Evolutionary conservation across 2,329 filamentous ascomycete species (phyloP).

Genomic region (Aspergillus ochraceoroseus): DNA sequence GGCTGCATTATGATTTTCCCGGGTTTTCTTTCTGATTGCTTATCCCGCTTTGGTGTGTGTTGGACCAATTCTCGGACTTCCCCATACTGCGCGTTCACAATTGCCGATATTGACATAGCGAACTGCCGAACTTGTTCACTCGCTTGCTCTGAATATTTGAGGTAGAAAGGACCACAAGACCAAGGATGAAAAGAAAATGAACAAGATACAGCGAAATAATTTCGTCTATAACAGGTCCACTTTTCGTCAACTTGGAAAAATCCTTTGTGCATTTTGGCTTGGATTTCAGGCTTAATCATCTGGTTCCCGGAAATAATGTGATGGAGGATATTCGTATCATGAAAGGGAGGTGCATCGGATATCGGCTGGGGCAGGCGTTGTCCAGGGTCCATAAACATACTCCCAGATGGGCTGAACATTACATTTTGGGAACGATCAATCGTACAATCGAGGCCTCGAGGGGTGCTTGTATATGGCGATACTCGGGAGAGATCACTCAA

Average conservation of each 20-base stretch:
- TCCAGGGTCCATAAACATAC: conserved; percentile 24
- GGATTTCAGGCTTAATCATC: conserved; percentile 65
- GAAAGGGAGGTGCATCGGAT: conserved; percentile 43
- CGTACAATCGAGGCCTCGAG: conserved; percentile 31
- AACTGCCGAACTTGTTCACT: conserved; percentile 64
- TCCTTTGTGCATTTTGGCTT: conserved; percentile 79
- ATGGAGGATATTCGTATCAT: conserved; percentile 37
- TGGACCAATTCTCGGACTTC: conserved; percentile 81
- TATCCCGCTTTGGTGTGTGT: conserved; percentile 87
- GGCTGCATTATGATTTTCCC: conserved; percentile 64
- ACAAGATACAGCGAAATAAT: conserved; percentile 83
- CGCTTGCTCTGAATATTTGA: conserved; percentile 46
- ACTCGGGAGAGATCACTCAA: conserved; percentile 34
- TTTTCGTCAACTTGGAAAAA: conserved; percentile 77
- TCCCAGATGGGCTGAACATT: conserved; percentile 28
- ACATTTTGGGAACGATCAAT: conserved; percentile 30
- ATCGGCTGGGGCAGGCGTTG: conserved; percentile 29
- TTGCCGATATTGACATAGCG: conserved; percentile 77
- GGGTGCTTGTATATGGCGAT: conserved; percentile 33
- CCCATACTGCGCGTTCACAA: conserved; percentile 68
- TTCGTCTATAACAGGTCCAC: conserved; percentile 89
- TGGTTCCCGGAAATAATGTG: conserved; percentile 34
- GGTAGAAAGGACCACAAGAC: conserved; percentile 53
- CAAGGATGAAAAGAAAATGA: conserved; percentile 67
- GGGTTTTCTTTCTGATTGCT: conserved; percentile 72